Percentiles rank a stretch among this genome's conserved stretches.
phyloP scores from a whole-genome alignment of 805 yeast genomes.

The Kuraishia borneana region DNA sequence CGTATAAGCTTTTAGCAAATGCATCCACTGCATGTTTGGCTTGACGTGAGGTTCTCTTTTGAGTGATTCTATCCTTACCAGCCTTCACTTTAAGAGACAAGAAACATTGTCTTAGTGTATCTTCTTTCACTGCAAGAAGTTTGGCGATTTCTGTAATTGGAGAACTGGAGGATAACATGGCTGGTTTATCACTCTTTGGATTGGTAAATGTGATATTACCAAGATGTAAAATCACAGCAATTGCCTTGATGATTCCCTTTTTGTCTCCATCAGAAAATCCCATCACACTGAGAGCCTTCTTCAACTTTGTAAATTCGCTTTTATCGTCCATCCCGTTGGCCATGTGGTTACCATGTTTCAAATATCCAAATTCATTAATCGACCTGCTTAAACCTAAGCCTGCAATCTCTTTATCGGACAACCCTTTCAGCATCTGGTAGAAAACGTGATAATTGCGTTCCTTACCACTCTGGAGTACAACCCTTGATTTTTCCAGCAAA shows the following conservation, averaged over 20 bases:
- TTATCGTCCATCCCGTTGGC: slow-evolving; percentile 74
- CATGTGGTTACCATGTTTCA: slow-evolving; percentile 39
- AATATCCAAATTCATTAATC: slow-evolving; percentile 40
- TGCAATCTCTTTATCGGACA: slow-evolving; percentile 34
- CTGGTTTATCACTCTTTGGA: slow-evolving; percentile 57
- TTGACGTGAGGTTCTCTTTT: slow-evolving; percentile 68
- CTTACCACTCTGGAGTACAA: slow-evolving; percentile 55
- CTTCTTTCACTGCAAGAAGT: slow-evolving; percentile 51
- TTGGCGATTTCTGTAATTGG: slow-evolving; percentile 41
- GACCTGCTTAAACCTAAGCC: slow-evolving; percentile 29
- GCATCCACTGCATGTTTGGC: slow-evolving; percentile 80
- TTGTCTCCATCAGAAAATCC: slow-evolving; percentile 52
- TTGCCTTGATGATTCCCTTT: slow-evolving; percentile 45
- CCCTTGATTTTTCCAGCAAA: slow-evolving; percentile 85
- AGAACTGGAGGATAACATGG: slow-evolving; percentile 37
- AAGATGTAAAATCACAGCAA: slow-evolving; percentile 71
- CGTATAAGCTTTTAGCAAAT: slow-evolving; percentile 77
- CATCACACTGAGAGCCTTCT: slow-evolving; percentile 61
- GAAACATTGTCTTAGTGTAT: slow-evolving; percentile 46
- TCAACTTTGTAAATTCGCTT: slow-evolving; percentile 50
- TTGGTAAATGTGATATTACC: slow-evolving; percentile 76
- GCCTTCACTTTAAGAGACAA: slow-evolving; percentile 81
- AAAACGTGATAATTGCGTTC: slow-evolving; percentile 94
- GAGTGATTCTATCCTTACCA: slow-evolving; percentile 77
- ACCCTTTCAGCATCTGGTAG: slow-evolving; percentile 74